Evolutionary conservation across 2,329 filamentous ascomycete species (phyloP), one percentile per base, ranked within the genome.

Genomic region (Aspergillus piperis): DNA sequence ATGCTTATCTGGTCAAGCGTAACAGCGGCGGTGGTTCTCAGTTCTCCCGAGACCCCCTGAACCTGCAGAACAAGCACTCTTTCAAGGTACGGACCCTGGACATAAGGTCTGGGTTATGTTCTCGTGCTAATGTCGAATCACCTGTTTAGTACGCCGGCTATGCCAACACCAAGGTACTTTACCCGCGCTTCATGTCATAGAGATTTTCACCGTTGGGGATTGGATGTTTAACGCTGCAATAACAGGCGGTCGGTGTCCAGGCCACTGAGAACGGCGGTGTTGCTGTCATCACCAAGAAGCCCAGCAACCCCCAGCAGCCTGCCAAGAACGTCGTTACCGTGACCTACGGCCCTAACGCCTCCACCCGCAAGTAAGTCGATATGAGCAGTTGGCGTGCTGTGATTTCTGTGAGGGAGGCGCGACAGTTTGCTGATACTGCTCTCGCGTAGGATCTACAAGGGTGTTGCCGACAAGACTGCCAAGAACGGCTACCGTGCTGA

Each of bases 11-110:
- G 78, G 90, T 94, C 79, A 96, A 96, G 90, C 90, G 91, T 83
- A 89, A 87, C 78, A 81, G 82, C 73, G 84, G 84, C 75, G 92
- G 91, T 76, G 90, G 91, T 79, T 84, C 90, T 72, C 90, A 91
- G 82, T 92, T 99, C 86, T 98, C 94, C 72, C 90, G 90, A 73
- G 94, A 98, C 79, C 91, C 93, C 74, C 83, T 97, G 71, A 99
- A 98, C 88, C 82, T 98, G 81, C 85, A 83, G 80, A 98, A 97
- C 89, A 84, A 89, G 82, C 90, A 96, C 85, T 88, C 86, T 73
- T 90, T 91, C 84, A 98, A 96, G 89, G 91, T 95, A 70, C 38
- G 68, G 57, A 32, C 21, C 15, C 39, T 41, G 15, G 25, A 48
- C 13, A 36, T 30, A 11, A n/a, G 38, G 49, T 30, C 25, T 13